These are phyloP conservation scores for Ampelocalamus luodianensis DNA, from an alignment of 176 grass and related monocot species.

Conservation along the genomic window DNA sequence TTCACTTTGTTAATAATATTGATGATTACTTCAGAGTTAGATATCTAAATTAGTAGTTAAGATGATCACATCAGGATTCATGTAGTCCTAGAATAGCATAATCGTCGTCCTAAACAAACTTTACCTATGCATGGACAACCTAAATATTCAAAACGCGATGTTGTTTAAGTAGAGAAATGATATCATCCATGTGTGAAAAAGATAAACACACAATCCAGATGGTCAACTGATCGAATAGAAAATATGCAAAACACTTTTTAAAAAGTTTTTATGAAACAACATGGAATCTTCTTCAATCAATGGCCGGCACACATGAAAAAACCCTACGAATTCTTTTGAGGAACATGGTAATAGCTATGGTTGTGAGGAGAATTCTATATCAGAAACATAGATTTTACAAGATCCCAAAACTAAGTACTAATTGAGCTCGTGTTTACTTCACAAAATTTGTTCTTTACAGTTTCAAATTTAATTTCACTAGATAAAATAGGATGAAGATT, in stretches of 20 bases:
- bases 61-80: background rate
- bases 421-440: background rate
- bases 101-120: background rate
- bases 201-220: background rate
- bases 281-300: background rate
- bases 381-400: background rate
- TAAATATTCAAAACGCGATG: background rate
- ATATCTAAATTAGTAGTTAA: background rate
- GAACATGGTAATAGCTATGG: background rate
- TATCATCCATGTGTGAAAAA: background rate
- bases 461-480: background rate
- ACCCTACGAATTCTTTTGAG: background rate
- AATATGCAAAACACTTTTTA: background rate
- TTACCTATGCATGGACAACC: background rate
- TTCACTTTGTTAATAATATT: background rate
- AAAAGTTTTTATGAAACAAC: background rate
- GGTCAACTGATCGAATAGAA: background rate
- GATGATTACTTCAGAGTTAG: background rate
- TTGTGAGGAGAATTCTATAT: background rate
- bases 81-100: background rate
- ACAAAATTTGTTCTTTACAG: background rate
- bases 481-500: background rate
- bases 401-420: background rate
- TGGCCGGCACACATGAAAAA: background rate
- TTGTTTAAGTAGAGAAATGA: background rate